A percentile compares a stretch with the other conserved stretches of the same genome.
These are phyloP conservation scores for Rhizopus microsporus DNA, from an alignment of 371 early-diverging fungal genomes.

Conservation along the genomic window DNA sequence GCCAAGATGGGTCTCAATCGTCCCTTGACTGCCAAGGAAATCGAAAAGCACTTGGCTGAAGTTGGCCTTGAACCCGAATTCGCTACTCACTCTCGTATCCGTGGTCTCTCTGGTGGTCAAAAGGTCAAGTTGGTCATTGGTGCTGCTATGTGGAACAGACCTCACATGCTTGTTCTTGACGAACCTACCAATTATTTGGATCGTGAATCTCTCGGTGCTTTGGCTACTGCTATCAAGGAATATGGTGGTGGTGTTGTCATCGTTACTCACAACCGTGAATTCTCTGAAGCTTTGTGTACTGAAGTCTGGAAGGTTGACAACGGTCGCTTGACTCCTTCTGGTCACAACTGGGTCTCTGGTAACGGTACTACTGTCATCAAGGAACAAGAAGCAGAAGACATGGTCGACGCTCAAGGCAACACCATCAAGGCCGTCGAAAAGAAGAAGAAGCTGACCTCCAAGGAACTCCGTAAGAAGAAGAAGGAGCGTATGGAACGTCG, in stretches of 20 bases:
- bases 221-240: conserved; percentile 65
- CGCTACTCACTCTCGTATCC: conserved; percentile 81
- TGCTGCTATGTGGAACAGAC: conserved; percentile 83
- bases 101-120: conserved; percentile 90
- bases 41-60: conserved; percentile 70
- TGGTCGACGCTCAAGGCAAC: conserved; percentile 55
- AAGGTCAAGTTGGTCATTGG: conserved; percentile 90
- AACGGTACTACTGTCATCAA: conserved; percentile 41
- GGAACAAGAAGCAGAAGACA: conserved; percentile 44
- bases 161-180: conserved; percentile 88
- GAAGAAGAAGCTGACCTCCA: conserved; percentile 51
- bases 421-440: conserved; percentile 48
- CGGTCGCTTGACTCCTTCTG: conserved; percentile 58
- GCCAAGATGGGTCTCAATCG: conserved; percentile 65
- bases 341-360: conserved; percentile 57
- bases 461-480: conserved; percentile 59
- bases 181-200: conserved; percentile 89
- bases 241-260: conserved; percentile 80
- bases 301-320: conserved; percentile 79
- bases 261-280: conserved; percentile 76
- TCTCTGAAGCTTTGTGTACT: conserved; percentile 68
- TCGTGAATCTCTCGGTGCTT: conserved; percentile 75
- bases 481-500: conserved; percentile 60
- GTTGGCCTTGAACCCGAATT: conserved; percentile 73
- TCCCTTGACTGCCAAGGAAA: conserved; percentile 65